Evolutionary conservation across 805 yeast genomes (phyloP), one percentile per base, ranked within the genome.

Genomic region (Starmerella gropengiesseri): DNA sequence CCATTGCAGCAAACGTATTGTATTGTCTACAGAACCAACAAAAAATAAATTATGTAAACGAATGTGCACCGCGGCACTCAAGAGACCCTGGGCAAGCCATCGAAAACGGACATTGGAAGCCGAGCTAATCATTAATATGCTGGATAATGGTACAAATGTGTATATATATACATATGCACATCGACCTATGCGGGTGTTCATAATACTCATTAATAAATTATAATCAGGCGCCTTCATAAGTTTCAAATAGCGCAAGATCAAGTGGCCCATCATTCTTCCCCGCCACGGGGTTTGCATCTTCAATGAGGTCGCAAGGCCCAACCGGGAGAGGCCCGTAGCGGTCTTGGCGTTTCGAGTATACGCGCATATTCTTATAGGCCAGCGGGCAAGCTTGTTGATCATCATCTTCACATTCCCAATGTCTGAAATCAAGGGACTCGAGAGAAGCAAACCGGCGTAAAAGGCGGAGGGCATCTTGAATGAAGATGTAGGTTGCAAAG

Each of bases 221-320:
- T n/a, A 16, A 22, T 18, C 17, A 14, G 7, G 17, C 33, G 22
- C 72, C 76, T 2, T 68, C 55, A 14, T 71, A 65, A 3, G 75
- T 68, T 41, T 73, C 78, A 55, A 77, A 77, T 42, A 70, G 58
- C 14, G 73, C 69, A 41, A 77, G 58, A 44, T 71, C 71, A 14
- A 77, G 56, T 2, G 79, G 70, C 0, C 73, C 67, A 50, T 77
- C 81, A 55, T 75, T 75, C 22, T 64, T 48, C 5, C 69, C 63
- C 44, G 65, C 60, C 6, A 60, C 52, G 1, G 76, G 71, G 48
- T 64, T 70, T 1, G 77, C 62, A 41, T 77, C 81, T 52, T 76
- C 81, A 34, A 77, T 64, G 50, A 75, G 54, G 50, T 77, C 83
- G 57, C 75, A 75, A 11, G 75, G 63, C 46, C 71, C 66, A 35